Evolutionary conservation across 2,329 filamentous ascomycete genomes (phyloP).

Genomic region (Aspergillus eucalypticola): DNA sequence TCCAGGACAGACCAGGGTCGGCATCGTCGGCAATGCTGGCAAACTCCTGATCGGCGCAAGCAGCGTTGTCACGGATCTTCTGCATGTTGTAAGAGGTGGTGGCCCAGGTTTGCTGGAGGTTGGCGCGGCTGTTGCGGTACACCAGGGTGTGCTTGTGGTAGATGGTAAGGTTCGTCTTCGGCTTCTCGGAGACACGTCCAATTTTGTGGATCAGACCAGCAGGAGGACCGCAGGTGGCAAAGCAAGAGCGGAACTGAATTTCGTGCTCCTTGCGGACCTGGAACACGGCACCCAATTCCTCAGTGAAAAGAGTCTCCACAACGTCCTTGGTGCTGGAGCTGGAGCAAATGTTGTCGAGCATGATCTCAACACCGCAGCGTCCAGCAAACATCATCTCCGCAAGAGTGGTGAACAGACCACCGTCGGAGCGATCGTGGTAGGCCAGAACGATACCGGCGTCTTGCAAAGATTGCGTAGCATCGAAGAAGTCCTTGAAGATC

Average conservation of each 20-base stretch:
- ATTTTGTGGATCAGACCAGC: conserved; percentile 80
- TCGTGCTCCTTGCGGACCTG: conserved; percentile 86
- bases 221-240: conserved; percentile 85
- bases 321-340: conserved; percentile 65
- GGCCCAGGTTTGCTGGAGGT: conserved; percentile 85
- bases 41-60: conserved; percentile 82
- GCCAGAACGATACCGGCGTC: conserved; percentile 76
- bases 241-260: conserved; percentile 81
- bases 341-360: conserved; percentile 67
- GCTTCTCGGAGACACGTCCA: conserved; percentile 66
- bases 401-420: conserved; percentile 84
- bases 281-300: conserved; percentile 94
- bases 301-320: conserved; percentile 84
- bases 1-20: conserved; percentile 83
- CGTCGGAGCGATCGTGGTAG: conserved; percentile 93
- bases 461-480: conserved; percentile 72
- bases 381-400: conserved; percentile 99
- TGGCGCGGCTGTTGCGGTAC: conserved; percentile 66
- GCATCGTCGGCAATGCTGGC: conserved; percentile 70
- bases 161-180: conserved; percentile 75
- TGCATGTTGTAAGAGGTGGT: conserved; percentile 90
- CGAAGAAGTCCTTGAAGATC: conserved; percentile 84
- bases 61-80: conserved; percentile 81
- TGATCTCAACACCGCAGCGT: conserved; percentile 81
- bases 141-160: conserved; percentile 69